Evolutionary conservation across 768 basidiomycete genomes (phyloP).

Genomic region (Podaxis pistillaris): DNA sequence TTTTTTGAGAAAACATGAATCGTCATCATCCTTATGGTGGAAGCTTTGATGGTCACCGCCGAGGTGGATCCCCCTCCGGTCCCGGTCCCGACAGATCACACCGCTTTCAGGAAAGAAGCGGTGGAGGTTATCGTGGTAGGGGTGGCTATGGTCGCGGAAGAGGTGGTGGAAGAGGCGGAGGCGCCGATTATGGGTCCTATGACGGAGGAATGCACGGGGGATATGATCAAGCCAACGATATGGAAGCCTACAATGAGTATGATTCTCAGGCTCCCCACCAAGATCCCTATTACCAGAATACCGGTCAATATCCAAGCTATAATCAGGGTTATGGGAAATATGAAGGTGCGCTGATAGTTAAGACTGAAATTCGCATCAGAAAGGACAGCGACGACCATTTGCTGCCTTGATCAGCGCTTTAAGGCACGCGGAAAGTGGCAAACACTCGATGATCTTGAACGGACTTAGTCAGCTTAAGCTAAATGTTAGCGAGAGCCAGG

Average conservation of each 20-base stretch:
- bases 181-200: constrained; percentile 50
- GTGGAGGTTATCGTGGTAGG: constrained; percentile 44
- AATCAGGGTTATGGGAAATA: constrained; percentile 61
- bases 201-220: constrained; percentile 33
- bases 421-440: constrained; percentile 51
- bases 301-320: constrained; percentile 52
- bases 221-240: constrained; percentile 56
- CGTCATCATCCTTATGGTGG: constrained; percentile 87
- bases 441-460: constrained; percentile 16
- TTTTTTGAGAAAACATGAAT: constrained; percentile 57
- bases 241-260: constrained; percentile 71
- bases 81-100: constrained; percentile 75
- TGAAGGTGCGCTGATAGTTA: constrained; percentile 87
- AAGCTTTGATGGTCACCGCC: constrained; percentile 56
- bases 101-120: constrained; percentile 59
- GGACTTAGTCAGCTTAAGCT: constrained; percentile 45
- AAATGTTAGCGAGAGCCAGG: constrained; percentile 45
- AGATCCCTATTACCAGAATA: constrained; percentile 68
- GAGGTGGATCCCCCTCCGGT: constrained; percentile 63
- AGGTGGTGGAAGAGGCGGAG: constrained; percentile 45
- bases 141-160: constrained; percentile 57
- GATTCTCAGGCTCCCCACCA: constrained; percentile 50
- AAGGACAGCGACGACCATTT: constrained; percentile 39
- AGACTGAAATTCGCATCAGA: constrained; percentile 50
- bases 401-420: constrained; percentile 36